Conservation (phyloP, 176 grass and related monocot genomes). For the Oryza punctata region DNA sequence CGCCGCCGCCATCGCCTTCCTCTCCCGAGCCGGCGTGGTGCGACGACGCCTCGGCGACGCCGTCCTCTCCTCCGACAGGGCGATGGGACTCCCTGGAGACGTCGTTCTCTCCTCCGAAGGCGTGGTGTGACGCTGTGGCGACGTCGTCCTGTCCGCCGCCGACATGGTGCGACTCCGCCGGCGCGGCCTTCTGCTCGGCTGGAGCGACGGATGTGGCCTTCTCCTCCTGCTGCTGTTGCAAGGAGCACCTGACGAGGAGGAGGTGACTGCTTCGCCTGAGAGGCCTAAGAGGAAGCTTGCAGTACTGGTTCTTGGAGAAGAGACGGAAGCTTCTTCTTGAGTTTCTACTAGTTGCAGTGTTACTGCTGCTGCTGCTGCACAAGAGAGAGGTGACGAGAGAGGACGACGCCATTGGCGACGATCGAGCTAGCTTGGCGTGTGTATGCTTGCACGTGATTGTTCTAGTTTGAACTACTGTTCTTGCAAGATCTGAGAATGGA, state of each 20-base stretch:
- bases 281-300: not conserved
- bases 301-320: slow-evolving; percentile 33
- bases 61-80: too few species aligned
- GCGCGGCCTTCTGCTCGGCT: slow-evolving; percentile 18
- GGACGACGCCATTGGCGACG: slow-evolving; percentile 55
- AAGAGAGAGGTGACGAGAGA: slow-evolving; percentile 33
- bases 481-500: slow-evolving; percentile 2
- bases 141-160: not conserved
- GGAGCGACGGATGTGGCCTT: slow-evolving; percentile 40
- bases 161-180: not conserved
- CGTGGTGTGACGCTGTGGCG: not conserved
- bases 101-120: not conserved
- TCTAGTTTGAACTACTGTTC: not conserved
- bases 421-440: not conserved
- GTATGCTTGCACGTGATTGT: not conserved
- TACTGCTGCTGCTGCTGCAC: not conserved
- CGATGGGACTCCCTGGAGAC: too few species aligned
- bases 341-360: not conserved
- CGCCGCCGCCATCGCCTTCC: not conserved
- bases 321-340: slow-evolving; percentile 4
- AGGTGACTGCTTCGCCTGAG: not conserved
- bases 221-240: slow-evolving; percentile 63
- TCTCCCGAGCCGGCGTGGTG: slow-evolving; percentile 20
- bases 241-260: slow-evolving; percentile 42
- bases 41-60: not conserved